Base-by-base conservation (phyloP, 768 basidiomycete genomes). In the Boletus speciosus region DNA sequence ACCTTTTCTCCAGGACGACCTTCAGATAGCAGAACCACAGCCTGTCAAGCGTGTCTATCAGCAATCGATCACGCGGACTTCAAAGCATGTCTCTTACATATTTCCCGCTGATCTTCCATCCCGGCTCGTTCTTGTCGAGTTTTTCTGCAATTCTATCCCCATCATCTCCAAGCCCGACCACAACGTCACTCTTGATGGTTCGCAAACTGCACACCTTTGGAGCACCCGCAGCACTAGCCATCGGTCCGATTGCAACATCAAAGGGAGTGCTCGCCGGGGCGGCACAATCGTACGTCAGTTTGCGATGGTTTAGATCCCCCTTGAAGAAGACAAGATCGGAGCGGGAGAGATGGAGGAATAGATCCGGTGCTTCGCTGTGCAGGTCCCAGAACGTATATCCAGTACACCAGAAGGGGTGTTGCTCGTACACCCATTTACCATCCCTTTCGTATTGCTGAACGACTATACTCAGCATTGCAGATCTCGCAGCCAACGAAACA, bases 31-130 rank as follows among this genome's bases (percentile, higher is more conserved):
- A 95, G 81, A 5, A 95, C 87, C 55, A 95, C 86, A 61, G 93
- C 93, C 90, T 91, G 55, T 10, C 36, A 19, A 55, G 3, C 23
- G 12, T 31, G 31, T 51, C 32, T 19, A 43, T 69, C 42, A 71
- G 59, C 16, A 40, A 51, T 19, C 4, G 52, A 44, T 51, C 42
- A 50, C 47, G 49, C 38, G 44, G 34, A 38, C 16, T 10, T 27
- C 23, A 41, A 49, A 34, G 23, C 15, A 52, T 7, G 42, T 57
- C 16, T 79, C 90, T 74, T 69, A 93, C 93, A 65, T 93, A 95
- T 91, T 95, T 94, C 44, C 93, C 93, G 47, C 90, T 91, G 65
- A 97, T 96, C 76, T 93, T 95, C 95, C 95, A 98, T 47, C 95
- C 95, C 16, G 88, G 84, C 66, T 97, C 93, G 27, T 81, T 78